These are phyloP conservation scores for Aspergillus oerlinghausenensis DNA, from an alignment of 2,329 filamentous ascomycete species.

Conservation along the genomic window DNA sequence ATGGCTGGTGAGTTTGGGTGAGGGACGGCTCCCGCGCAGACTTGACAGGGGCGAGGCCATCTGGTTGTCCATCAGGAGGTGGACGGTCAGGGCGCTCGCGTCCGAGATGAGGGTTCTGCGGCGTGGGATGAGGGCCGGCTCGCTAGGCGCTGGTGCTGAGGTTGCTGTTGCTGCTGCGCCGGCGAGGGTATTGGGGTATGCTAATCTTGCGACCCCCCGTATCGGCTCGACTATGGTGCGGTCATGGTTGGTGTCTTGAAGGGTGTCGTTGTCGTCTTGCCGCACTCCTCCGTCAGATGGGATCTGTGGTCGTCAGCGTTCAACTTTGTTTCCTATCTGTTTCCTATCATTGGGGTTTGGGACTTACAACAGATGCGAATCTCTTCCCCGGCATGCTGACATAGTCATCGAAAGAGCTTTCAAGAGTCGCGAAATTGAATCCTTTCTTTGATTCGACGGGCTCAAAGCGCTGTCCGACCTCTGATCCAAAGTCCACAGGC, in stretches of 20 bases:
- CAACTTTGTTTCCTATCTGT: background rate
- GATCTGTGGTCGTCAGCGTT: conserved; percentile 8
- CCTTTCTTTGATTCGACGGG: conserved; percentile 31
- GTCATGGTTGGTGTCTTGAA: conserved; percentile 5
- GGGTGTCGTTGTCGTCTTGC: conserved; percentile 10
- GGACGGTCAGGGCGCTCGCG: background rate
- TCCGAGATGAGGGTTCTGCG: background rate
- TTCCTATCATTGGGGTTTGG: background rate
- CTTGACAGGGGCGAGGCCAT: background rate
- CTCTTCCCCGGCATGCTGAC: conserved; percentile 43
- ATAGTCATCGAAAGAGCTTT: conserved; percentile 41
- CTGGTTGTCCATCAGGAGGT: background rate
- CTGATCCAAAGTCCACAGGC: conserved; percentile 36
- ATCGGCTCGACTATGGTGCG: conserved; percentile 9
- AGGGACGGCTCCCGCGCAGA: background rate
- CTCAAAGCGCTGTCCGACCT: conserved; percentile 44
- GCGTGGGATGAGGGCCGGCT: background rate
- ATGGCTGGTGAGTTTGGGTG: too few relatives aligned
- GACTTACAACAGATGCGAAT: conserved; percentile 26
- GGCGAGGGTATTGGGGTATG: background rate
- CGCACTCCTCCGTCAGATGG: conserved; percentile 12
- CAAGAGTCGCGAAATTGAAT: conserved; percentile 45
- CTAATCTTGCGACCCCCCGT: background rate
- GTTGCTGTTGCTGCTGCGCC: background rate
- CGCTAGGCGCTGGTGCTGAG: too few relatives aligned